Evolutionary conservation across 345 rosid genomes (phyloP).

Genomic region (Eucalyptus erythrocorys): DNA sequence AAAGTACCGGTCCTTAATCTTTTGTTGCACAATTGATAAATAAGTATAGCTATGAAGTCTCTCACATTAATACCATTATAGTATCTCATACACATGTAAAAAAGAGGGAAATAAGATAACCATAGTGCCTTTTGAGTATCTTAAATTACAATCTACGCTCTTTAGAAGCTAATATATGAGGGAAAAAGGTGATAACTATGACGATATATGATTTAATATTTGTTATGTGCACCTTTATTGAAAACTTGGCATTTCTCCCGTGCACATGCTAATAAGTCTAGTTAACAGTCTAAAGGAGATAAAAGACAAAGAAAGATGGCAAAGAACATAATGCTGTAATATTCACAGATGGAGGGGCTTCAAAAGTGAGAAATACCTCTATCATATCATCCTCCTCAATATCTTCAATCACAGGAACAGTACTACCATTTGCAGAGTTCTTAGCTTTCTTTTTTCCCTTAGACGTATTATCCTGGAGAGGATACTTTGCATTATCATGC

Average conservation of each 20-base stretch:
- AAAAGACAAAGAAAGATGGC: background rate
- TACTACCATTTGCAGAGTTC: constrained; percentile 40
- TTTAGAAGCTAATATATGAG: background rate
- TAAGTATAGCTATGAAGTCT: background rate
- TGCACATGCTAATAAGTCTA: background rate
- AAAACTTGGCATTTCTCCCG: background rate
- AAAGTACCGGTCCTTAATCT: background rate
- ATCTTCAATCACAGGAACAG: constrained; percentile 57
- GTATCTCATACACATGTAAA: background rate
- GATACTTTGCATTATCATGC: constrained; percentile 97
- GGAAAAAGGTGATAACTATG: background rate
- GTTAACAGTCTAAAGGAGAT: background rate
- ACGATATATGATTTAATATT: background rate
- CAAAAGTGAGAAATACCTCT: constrained; percentile 27
- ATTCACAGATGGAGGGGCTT: background rate
- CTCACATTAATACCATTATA: background rate
- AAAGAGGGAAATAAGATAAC: background rate
- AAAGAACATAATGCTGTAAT: background rate
- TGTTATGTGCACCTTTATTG: background rate
- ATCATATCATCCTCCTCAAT: constrained; percentile 73
- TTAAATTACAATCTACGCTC: background rate
- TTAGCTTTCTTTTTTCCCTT: constrained; percentile 85
- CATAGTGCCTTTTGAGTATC: background rate
- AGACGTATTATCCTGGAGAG: constrained; percentile 63
- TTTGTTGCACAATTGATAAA: background rate